Evolutionary conservation across 2,329 filamentous ascomycete genomes (phyloP), one percentile per base, ranked within the genome.

Genomic region (Hymenoscyphus repandus): DNA sequence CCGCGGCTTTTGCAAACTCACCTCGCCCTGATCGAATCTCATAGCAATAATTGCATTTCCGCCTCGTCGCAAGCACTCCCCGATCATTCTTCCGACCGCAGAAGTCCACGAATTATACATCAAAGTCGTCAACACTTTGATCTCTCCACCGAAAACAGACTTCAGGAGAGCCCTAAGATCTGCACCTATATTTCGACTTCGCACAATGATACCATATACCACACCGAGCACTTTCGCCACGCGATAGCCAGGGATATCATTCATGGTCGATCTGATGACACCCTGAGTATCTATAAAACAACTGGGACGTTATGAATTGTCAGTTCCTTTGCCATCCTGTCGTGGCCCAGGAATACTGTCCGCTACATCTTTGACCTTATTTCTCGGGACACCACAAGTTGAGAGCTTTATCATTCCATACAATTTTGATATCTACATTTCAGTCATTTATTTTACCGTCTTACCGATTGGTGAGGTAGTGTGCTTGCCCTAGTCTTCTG

Each of bases 271-370:
- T 0, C 78, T 82, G 56, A 83, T 76, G 49, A 83, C 72, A 34
- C 80, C 80, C 43, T 78, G 73, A 6, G 80, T 83, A 61, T 83
- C 80, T 36, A 77, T 77, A 66, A 80, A 82, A 69, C 78, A 82
- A 64, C 49, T 51, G 4, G 34, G 10, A 11, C 4, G 12, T 9
- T 37, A 3, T 13, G 34, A 17, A 5, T 13, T 37, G 34, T 17
- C 15, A 37, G 4, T 13, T 4, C 12, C 34, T 37, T 37, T 37
- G 34, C 34, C 34, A n/a, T n/a, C n/a, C n/a, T n/a, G n/a, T 13
- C 3, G 34, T 17, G 34, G 34, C 22, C 7, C 4, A 27, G 22
- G 22, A 27, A 7, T 27, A 27, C 7, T 7, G 22, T 27, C 22
- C 22, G 22, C 22, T 27, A 27, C 22, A 27, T 27, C 7, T 27